Evolutionary conservation across 1,284 basidiomycete species (phyloP).

Genomic region (Rhodotorula sp.): DNA sequence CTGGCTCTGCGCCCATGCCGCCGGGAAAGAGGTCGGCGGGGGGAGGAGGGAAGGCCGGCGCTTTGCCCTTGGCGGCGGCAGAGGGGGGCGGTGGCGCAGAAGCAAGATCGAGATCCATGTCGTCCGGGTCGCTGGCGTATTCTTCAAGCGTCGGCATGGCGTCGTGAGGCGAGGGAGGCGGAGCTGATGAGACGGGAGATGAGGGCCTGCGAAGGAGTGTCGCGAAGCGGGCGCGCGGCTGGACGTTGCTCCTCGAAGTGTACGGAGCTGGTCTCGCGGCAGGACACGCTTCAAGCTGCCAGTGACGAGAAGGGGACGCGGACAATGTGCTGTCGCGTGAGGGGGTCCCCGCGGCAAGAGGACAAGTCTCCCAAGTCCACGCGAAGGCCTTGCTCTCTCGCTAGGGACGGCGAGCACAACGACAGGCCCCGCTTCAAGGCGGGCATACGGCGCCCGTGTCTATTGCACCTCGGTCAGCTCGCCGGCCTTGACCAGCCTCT

Average conservation of each 20-base stretch:
- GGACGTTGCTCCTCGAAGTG: neutral
- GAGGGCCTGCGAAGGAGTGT: neutral
- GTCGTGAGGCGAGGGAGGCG: neutral
- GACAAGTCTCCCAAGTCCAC: too few species aligned
- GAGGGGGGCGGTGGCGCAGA: neutral
- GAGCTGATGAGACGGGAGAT: neutral
- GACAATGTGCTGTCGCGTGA: too few species aligned
- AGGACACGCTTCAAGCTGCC: too few species aligned
- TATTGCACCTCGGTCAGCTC: constrained; percentile 9
- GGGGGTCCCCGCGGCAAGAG: too few species aligned
- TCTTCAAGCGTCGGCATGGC: constrained; percentile 28
- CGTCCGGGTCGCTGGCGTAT: constrained; percentile 31
- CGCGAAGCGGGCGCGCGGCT: neutral
- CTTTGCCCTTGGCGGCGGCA: constrained; percentile 15
- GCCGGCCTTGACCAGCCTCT: constrained; percentile 57
- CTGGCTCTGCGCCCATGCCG: neutral
- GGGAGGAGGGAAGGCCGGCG: neutral
- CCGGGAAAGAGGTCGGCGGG: neutral
- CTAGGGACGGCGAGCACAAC: too few species aligned
- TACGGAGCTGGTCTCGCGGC: neutral
- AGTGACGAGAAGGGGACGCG: too few species aligned
- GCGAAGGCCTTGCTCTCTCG: too few species aligned
- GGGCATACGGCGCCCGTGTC: neutral
- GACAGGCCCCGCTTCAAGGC: neutral
- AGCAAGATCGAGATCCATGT: constrained; percentile 19